A percentile compares a stretch with the other conserved stretches of the same genome.
Conservation (phyloP, 768 basidiomycete species). For the Trametes punicea region DNA sequence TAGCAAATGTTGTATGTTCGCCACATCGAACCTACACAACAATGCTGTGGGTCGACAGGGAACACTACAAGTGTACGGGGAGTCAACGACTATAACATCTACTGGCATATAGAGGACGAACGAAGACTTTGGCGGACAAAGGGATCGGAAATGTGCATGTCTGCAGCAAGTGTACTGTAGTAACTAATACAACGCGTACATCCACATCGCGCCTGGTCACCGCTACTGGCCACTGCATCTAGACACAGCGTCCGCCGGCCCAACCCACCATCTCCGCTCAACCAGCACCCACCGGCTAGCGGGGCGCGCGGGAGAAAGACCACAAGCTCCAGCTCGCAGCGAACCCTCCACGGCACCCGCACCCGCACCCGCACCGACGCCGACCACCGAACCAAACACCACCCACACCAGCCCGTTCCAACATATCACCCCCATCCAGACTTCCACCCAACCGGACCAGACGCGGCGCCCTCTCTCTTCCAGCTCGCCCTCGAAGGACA, state of each 20-base stretch:
- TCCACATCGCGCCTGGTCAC: constrained; percentile 17
- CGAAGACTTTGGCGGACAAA: no score
- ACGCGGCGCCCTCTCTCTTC: constrained; percentile 73
- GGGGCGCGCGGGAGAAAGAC: neutral
- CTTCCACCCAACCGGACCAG: constrained; percentile 26
- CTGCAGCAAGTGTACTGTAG: neutral
- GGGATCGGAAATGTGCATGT: constrained; percentile 6
- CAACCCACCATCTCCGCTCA: neutral
- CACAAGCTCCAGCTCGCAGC: neutral
- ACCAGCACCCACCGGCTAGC: neutral
- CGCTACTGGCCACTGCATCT: constrained; percentile 11
- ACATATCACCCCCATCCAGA: neutral
- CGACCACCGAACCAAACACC: neutral
- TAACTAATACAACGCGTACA: constrained; percentile 17
- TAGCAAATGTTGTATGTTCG: no score
- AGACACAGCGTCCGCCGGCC: constrained; percentile 4
- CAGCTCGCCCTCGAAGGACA: constrained; percentile 52
- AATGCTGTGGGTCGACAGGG: no score
- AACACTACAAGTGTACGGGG: no score
- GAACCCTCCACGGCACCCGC: neutral
- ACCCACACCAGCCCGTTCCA: neutral
- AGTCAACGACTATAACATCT: no score
- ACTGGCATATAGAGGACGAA: neutral
- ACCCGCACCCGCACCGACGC: neutral
- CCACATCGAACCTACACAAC: no score